phyloP scores from a whole-genome alignment of 345 rosid genomes.

The Euphorbia peplus region DNA sequence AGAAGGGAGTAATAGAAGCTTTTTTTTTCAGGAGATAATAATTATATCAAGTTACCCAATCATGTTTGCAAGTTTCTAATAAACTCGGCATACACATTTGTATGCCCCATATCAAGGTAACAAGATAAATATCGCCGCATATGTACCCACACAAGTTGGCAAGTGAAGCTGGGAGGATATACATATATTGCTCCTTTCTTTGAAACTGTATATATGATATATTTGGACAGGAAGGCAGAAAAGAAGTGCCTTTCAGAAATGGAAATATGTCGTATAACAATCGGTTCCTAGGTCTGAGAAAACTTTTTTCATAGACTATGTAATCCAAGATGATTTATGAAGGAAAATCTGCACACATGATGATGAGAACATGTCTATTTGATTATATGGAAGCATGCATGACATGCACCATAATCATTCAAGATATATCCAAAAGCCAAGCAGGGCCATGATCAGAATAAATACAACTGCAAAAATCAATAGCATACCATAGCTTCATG shows the following conservation, averaged over 20 bases:
- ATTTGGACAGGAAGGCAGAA: not conserved
- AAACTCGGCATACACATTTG: not conserved
- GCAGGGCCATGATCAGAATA: slow-evolving; percentile 14
- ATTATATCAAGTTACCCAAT: not conserved
- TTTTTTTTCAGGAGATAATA: not conserved
- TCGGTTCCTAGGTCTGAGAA: not conserved
- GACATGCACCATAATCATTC: slow-evolving; percentile 2
- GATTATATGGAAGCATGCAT: not conserved
- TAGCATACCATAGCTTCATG: slow-evolving; percentile 85
- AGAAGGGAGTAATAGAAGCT: not conserved
- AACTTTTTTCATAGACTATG: not conserved
- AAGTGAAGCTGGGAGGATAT: not conserved
- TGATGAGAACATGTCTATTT: not conserved
- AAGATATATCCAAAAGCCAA: not conserved
- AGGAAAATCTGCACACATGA: not conserved
- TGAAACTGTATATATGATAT: not conserved
- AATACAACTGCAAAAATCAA: slow-evolving; percentile 13
- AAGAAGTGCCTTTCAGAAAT: not conserved
- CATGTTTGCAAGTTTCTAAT: not conserved
- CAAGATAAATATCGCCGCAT: not conserved
- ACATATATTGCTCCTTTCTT: not conserved
- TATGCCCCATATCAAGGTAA: not conserved
- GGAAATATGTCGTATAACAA: not conserved
- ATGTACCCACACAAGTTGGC: not conserved
- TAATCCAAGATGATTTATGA: not conserved